Evolutionary conservation across 345 rosid genomes (phyloP).

Genomic region (Eucalyptus rudis): DNA sequence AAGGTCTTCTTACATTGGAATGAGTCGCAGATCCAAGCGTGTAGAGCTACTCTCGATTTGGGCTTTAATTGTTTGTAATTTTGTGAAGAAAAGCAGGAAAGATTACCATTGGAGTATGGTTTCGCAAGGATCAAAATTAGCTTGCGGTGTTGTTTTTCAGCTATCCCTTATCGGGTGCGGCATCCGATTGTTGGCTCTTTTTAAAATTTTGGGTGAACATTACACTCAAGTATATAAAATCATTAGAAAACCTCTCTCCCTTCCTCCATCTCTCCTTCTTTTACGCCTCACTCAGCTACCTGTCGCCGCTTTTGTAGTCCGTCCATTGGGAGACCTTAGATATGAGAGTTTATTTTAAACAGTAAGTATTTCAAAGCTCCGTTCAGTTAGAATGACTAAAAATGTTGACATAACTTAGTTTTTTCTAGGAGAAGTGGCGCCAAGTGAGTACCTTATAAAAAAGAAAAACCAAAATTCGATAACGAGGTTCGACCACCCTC

Average conservation of each 20-base stretch:
- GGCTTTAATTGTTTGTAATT: background rate
- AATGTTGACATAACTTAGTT: background rate
- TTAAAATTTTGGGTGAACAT: background rate
- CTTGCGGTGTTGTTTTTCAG: background rate
- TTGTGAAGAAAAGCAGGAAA: background rate
- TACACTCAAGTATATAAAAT: background rate
- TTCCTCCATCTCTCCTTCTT: background rate
- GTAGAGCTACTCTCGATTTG: no score
- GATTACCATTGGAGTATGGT: background rate
- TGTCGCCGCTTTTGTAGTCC: background rate
- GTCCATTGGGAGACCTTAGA: background rate
- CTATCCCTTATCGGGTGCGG: background rate
- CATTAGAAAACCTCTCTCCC: background rate
- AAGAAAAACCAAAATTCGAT: no score
- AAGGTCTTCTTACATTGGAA: background rate
- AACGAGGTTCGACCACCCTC: fast-evolving
- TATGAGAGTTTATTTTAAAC: background rate
- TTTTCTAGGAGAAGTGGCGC: background rate
- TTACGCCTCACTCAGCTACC: background rate
- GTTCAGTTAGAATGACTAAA: background rate
- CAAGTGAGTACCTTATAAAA: no score
- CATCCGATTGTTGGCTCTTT: background rate
- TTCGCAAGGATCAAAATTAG: background rate
- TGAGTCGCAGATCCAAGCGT: no score
- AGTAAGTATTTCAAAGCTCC: no score